Evolutionary conservation across 805 yeast genomes (phyloP), one percentile per base, ranked within the genome.

Genomic region (Candida koratica): DNA sequence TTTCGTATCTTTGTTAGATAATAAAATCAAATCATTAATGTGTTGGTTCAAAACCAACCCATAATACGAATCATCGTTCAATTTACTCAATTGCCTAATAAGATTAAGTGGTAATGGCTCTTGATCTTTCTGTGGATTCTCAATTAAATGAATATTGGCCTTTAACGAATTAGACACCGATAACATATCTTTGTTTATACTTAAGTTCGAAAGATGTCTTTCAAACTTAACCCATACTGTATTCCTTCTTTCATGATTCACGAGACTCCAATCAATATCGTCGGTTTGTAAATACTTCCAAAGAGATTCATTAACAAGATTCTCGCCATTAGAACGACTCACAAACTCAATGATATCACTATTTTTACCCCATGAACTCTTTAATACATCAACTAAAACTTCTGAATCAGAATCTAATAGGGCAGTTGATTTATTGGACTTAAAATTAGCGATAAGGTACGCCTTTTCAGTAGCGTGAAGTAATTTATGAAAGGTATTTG

Each of bases 121-220:
- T 3, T 12, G 14, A 4, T 13, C 22, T 8, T 8, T 31, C 4
- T 15, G 12, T 4, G 5, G 3, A 24, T 36, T 36, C 5, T 39
- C 26, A 13, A 55, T 41, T 25, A 68, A 53, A 31, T 62, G 65
- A 1, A 70, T 55, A 36, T 63, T 69, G 9, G 62, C 57, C 17
- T 60, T 69, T 31, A 77, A 48, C 1, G 76, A 66, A 45, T 74
- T 75, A 0, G 76, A 70, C 17, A 75, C 48, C 0, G 79, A 50
- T 14, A 76, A 41, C 26, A 63, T 16, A 10, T 34, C 37, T 17
- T 36, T 39, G 17, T 49, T 36, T 3, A 35, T 32, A 11, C 34
- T 31, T 10, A 43, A 20, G 3, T 11, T 6, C 2, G 8, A 15
- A 11, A 43, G 22, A 6, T 25, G 7, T n/a, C 12, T 16, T 5